Percentiles rank a stretch among this genome's conserved stretches.
phyloP scores from a whole-genome alignment of 805 yeast genomes.

The Kluyveromyces starmeri region DNA sequence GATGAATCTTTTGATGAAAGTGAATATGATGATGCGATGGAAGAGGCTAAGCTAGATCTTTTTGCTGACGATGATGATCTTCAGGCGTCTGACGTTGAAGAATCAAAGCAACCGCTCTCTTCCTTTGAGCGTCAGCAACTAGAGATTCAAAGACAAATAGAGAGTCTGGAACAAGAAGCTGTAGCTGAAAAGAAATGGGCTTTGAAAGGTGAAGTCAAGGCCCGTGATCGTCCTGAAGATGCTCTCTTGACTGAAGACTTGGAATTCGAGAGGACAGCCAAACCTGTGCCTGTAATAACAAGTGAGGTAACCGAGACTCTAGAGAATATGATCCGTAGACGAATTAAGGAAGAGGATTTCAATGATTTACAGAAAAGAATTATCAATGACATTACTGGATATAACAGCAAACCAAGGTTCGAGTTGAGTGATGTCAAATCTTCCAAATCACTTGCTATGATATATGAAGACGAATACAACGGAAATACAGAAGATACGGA shows the following conservation, averaged over 20 bases:
- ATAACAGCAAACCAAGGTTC: conserved; percentile 42
- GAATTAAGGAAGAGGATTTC: conserved; percentile 67
- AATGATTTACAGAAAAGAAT: conserved; percentile 77
- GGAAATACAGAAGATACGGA: conserved; percentile 40
- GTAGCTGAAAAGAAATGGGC: conserved; percentile 92
- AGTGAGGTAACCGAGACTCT: conserved; percentile 76
- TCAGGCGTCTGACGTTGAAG: conserved; percentile 20
- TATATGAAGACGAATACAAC: conserved; percentile 79
- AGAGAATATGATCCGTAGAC: conserved; percentile 80
- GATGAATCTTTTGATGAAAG: conserved; percentile 46
- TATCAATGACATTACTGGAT: conserved; percentile 55
- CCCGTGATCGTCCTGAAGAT: conserved; percentile 74
- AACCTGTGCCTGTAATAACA: conserved; percentile 94
- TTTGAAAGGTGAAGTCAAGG: conserved; percentile 83
- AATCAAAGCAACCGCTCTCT: conserved; percentile 36
- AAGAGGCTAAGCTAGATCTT: conserved; percentile 53
- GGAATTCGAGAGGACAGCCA: conserved; percentile 87
- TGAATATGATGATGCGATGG: conserved; percentile 53
- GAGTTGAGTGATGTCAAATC: conserved; percentile 82
- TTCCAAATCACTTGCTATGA: conserved; percentile 77
- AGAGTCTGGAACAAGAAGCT: conserved; percentile 72
- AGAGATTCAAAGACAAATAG: conserved; percentile 67
- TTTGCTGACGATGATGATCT: conserved; percentile 38
- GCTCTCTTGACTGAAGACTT: conserved; percentile 73
- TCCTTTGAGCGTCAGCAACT: conserved; percentile 78